These are phyloP conservation scores for Daldinia decipiens DNA, from an alignment of 495 filamentous ascomycete genomes.

Conservation along the genomic window DNA sequence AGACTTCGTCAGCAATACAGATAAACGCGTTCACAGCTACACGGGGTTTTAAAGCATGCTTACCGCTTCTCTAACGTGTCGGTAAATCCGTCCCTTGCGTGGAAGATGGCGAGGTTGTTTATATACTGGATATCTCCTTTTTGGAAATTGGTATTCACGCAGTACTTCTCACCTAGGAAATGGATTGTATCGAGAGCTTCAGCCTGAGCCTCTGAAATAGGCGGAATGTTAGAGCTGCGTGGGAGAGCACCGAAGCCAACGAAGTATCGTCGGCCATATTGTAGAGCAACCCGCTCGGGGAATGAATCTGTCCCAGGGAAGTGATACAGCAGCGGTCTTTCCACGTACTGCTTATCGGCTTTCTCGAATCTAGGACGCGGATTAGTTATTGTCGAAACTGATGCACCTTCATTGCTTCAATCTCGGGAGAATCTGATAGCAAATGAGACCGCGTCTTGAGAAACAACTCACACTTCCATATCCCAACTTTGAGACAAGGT, in stretches of 20 bases:
- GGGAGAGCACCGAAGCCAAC: slow-evolving; percentile 66
- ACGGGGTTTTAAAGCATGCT: slow-evolving; percentile 24
- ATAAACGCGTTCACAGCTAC: background rate
- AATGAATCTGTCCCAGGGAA: slow-evolving; percentile 53
- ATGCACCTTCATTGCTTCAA: background rate
- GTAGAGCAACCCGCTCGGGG: slow-evolving; percentile 63
- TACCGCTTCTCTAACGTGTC: slow-evolving; percentile 60
- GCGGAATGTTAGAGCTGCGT: slow-evolving; percentile 62
- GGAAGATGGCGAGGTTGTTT: slow-evolving; percentile 65
- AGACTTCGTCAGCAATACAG: slow-evolving; percentile 13
- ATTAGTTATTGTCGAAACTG: slow-evolving; percentile 13
- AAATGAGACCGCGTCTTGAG: background rate
- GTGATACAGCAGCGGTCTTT: slow-evolving; percentile 61
- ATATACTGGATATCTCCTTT: slow-evolving; percentile 64
- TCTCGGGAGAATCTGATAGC: background rate
- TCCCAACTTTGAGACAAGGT: slow-evolving; percentile 66
- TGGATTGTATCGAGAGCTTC: slow-evolving; percentile 74
- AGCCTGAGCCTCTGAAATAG: slow-evolving; percentile 71
- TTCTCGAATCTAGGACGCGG: slow-evolving; percentile 48
- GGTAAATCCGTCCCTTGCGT: slow-evolving; percentile 59
- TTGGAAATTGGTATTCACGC: slow-evolving; percentile 63
- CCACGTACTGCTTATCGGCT: slow-evolving; percentile 43
- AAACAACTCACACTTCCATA: slow-evolving; percentile 61
- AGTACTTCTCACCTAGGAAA: slow-evolving; percentile 67
- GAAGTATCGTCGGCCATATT: slow-evolving; percentile 67